Evolutionary conservation across 2,329 filamentous ascomycete species (phyloP).

Genomic region (Calonectria crousiana): DNA sequence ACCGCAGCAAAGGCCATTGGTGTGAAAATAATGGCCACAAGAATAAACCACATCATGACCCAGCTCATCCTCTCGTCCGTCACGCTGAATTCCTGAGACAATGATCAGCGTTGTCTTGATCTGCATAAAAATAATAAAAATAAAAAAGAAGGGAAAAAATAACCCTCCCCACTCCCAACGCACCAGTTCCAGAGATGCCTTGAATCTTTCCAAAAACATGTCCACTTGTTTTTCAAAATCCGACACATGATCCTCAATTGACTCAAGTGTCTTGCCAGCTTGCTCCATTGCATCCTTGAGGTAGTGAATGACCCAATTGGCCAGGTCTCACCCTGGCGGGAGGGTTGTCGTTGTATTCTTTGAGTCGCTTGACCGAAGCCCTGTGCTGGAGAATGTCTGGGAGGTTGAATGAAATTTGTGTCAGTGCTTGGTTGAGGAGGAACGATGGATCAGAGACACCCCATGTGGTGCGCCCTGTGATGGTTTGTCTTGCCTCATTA

Average conservation of each 20-base stretch:
- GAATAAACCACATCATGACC: conserved; percentile 24
- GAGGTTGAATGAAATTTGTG: conserved; percentile 11
- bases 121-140: not conserved
- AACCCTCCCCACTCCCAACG: not conserved
- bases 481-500: conserved; percentile 4
- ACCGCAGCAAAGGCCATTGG: conserved; percentile 17
- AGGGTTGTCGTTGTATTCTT: conserved; percentile 3
- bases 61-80: conserved; percentile 21
- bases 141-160: not conserved
- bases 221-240: conserved; percentile 14
- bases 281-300: not conserved
- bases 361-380: not conserved
- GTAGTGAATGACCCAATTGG: not conserved
- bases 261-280: not conserved
- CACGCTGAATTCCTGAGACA: conserved; percentile 4
- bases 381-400: conserved; percentile 11
- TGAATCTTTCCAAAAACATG: conserved; percentile 20
- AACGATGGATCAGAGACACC: conserved; percentile 10
- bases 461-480: conserved; percentile 6
- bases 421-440: conserved; percentile 13
- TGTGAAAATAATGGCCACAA: conserved; percentile 19
- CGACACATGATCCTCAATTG: conserved; percentile 9
- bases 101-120: not conserved
- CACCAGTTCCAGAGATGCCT: conserved; percentile 12
- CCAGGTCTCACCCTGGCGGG: not conserved